Conservation (phyloP, 768 basidiomycete species). For the Pholiota conissans region DNA sequence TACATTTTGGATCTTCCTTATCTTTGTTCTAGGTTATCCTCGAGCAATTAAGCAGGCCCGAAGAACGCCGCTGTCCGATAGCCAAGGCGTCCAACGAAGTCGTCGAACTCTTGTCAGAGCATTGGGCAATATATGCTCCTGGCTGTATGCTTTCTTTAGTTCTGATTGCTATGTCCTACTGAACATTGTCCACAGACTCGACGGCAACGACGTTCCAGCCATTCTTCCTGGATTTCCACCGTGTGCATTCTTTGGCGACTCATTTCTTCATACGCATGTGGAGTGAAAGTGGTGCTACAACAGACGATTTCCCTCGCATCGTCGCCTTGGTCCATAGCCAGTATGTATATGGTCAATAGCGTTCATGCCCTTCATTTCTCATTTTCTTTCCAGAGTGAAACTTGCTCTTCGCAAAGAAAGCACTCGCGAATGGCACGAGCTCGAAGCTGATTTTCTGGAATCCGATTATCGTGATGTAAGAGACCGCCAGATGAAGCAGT, state of each 20-base stretch:
- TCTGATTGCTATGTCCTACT: too few relatives aligned
- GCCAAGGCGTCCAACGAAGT: conserved; percentile 84
- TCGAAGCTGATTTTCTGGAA: conserved; percentile 79
- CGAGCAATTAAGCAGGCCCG: conserved; percentile 77
- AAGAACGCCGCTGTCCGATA: conserved; percentile 78
- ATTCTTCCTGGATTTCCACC: conserved; percentile 83
- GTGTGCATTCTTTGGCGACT: conserved; percentile 77
- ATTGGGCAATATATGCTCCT: conserved; percentile 85
- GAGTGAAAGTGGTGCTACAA: conserved; percentile 81
- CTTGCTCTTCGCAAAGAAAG: conserved; percentile 76
- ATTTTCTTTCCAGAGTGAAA: conserved; percentile 54
- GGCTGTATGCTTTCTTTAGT: conserved; percentile 57
- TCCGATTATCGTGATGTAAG: conserved; percentile 85
- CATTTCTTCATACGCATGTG: conserved; percentile 93
- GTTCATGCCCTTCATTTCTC: neutral
- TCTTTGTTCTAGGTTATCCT: conserved; percentile 56
- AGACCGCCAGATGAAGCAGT: conserved; percentile 86
- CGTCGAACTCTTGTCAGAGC: conserved; percentile 79
- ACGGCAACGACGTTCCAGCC: conserved; percentile 82
- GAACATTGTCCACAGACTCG: conserved; percentile 50
- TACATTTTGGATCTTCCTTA: conserved; percentile 9
- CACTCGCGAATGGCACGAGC: conserved; percentile 76
- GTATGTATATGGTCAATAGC: conserved; percentile 43
- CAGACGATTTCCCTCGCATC: conserved; percentile 77
- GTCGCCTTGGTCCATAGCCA: conserved; percentile 81